These are phyloP conservation scores for Magnolia kwangsiensis DNA, from an alignment of 164 flowering plant genomes.

Conservation along the genomic window DNA sequence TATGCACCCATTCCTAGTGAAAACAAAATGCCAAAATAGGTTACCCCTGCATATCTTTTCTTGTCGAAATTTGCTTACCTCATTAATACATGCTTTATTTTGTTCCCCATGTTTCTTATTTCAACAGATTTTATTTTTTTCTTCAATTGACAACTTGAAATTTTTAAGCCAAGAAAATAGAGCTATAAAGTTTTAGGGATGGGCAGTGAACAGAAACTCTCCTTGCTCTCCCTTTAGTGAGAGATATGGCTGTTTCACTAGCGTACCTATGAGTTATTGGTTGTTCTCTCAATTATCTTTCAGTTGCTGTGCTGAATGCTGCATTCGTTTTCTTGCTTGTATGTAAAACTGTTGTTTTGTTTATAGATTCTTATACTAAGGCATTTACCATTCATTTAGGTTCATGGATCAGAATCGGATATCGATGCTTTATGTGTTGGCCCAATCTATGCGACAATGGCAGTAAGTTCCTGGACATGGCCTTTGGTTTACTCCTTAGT, in stretches of 20 bases:
- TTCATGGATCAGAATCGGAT: slow-evolving; percentile 55
- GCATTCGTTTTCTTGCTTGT: neutral
- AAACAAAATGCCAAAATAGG: too few species aligned
- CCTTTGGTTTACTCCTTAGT: neutral
- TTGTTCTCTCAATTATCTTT: neutral
- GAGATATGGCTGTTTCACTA: neutral
- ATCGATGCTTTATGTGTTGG: slow-evolving; percentile 65
- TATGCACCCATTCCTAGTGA: too few species aligned
- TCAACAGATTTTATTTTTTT: too few species aligned
- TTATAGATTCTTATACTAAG: neutral
- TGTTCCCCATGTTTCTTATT: too few species aligned
- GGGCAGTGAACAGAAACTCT: too few species aligned
- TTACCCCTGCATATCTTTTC: too few species aligned
- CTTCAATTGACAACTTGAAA: too few species aligned
- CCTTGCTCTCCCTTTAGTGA: neutral
- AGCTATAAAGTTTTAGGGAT: too few species aligned
- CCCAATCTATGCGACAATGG: slow-evolving; percentile 48
- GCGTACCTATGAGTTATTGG: neutral
- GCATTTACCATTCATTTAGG: slow-evolving; percentile 30
- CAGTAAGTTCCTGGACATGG: slow-evolving; percentile 26
- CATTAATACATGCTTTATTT: too few species aligned
- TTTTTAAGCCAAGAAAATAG: too few species aligned
- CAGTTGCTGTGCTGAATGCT: neutral
- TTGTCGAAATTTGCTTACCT: too few species aligned
- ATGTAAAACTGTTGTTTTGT: neutral